phyloP scores from a whole-genome alignment of 1,284 basidiomycete genomes.

The Ceratobasidium sp. region DNA sequence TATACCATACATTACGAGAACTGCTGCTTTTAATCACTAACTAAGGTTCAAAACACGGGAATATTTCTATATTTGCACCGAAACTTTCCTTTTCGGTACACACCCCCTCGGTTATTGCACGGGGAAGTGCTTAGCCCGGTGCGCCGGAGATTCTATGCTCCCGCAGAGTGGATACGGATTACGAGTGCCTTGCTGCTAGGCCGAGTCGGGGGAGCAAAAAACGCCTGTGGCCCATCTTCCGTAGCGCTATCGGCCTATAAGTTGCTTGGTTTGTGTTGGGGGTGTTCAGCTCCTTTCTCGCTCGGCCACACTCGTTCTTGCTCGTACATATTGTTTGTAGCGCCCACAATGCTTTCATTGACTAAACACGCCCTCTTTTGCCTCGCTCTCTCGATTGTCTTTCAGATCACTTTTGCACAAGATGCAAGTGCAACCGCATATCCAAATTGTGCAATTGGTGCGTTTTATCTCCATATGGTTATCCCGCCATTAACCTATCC shows the following conservation, averaged over 20 bases:
- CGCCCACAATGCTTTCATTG: constrained; percentile 26
- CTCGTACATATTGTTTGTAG: neutral
- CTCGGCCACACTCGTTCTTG: constrained; percentile 15
- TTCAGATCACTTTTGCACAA: constrained; percentile 12
- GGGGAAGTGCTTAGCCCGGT: neutral
- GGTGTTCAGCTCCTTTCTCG: constrained; percentile 21
- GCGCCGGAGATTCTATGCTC: neutral
- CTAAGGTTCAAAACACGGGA: too few relatives aligned
- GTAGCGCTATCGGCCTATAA: constrained; percentile 24
- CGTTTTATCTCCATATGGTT: neutral
- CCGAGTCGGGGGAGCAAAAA: neutral
- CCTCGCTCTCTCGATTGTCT: neutral
- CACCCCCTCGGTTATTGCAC: neutral
- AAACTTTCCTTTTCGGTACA: neutral
- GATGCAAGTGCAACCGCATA: neutral
- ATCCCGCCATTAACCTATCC: neutral
- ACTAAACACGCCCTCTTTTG: neutral
- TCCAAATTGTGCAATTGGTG: constrained; percentile 18
- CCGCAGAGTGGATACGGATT: neutral
- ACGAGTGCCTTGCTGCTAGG: constrained; percentile 2
- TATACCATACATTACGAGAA: neutral
- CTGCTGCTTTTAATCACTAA: neutral
- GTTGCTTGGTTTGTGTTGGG: neutral
- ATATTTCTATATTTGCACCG: too few relatives aligned
- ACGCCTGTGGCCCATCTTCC: constrained; percentile 1